These are phyloP conservation scores for Venturia pyrina DNA, from an alignment of 2,329 filamentous ascomycete genomes.

Conservation along the genomic window DNA sequence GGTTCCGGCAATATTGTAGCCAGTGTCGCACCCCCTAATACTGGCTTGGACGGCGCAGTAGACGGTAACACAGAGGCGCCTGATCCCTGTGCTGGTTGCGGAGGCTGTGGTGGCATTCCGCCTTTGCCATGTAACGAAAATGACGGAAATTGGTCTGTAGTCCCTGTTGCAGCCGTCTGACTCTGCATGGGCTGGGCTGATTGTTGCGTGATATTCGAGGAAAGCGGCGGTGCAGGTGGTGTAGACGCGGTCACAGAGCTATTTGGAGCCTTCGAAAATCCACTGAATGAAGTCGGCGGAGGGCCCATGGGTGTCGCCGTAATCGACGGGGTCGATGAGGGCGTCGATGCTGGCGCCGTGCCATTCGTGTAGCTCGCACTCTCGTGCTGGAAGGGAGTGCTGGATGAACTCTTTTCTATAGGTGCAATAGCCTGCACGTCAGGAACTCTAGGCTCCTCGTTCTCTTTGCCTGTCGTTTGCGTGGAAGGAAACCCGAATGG, in stretches of 20 bases:
- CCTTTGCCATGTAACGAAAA: not conserved
- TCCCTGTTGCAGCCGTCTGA: not conserved
- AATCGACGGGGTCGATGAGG: not conserved
- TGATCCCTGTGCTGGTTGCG: not conserved
- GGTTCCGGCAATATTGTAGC: not conserved
- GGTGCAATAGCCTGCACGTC: not conserved
- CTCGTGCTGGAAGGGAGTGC: too few species aligned
- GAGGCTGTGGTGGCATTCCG: not conserved
- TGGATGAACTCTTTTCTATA: not conserved
- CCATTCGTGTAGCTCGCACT: not conserved
- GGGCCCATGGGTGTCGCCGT: not conserved
- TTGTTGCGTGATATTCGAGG: not conserved
- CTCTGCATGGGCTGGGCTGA: not conserved
- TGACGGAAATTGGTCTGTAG: not conserved
- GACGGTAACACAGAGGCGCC: not conserved
- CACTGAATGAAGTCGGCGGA: not conserved
- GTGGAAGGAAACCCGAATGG: constrained; percentile 1
- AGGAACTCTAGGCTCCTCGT: not conserved
- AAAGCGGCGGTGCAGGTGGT: not conserved
- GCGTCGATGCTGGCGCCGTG: not conserved
- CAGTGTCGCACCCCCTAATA: not conserved
- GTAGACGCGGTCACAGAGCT: not conserved
- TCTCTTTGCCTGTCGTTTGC: not conserved
- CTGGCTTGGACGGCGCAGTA: not conserved
- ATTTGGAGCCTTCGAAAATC: not conserved